Base-by-base conservation (phyloP, 202 grass and related monocot genomes). In the Musa balbisiana region DNA sequence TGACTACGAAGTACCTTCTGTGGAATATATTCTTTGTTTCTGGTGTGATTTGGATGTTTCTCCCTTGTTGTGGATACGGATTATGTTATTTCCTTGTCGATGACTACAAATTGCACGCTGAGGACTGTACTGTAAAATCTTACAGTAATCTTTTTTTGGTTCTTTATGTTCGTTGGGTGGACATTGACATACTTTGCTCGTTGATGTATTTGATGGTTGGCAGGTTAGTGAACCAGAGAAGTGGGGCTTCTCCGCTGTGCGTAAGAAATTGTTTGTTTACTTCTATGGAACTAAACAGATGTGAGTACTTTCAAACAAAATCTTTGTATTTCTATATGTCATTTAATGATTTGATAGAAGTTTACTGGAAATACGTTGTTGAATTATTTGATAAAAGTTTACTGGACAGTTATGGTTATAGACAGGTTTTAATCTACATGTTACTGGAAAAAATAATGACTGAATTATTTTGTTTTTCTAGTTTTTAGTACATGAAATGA, bases 271-370 rank as follows among this genome's bases (percentile, higher is more conserved):
- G 67, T 81, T 98, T 68, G 94, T 98, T 72, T 93, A 89, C 83
- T 98, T 98, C 74, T 98, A 98, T 83, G 94, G 94, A 85, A 98
- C 94, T 78, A 89, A 98, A 83, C 79, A 98, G 63, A 89, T 98
- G 94, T 98, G 79, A 98, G 94, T 87, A 81, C 73, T 86, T 10
- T 43, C 11, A 1, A 11, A 22, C 51, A 15, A 14, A 23, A 49
- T 77, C 43, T 11, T 51, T 8, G 3, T 71, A 15, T 12, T 33
- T 9, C 33, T 33, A 19, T 27, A 59, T 59, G 25, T 2, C 13
- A 59, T 33, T 55, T 11, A 59, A 43, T 49, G 22, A 60, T 59
- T 43, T 9, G 58, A 21, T 62, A 62, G 17, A 15, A 62, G 19
- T 20, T 20, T 10, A 43, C 33, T 43, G 33, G 33, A 43, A 43